phyloP scores from a whole-genome alignment of 2,329 filamentous ascomycete species.

The Xylariales sp. region DNA sequence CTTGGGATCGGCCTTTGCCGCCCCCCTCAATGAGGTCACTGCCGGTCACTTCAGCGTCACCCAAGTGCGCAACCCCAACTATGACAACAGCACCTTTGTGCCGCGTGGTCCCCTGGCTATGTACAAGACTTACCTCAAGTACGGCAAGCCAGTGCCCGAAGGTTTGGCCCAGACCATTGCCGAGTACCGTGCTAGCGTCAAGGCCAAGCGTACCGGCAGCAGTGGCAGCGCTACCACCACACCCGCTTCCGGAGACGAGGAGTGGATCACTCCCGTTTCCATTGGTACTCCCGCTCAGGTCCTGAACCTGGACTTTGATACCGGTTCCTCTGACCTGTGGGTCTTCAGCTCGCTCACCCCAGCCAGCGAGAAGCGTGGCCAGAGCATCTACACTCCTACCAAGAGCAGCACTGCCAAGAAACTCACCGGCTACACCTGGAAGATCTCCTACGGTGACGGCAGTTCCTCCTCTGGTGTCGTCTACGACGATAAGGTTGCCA shows the following conservation, averaged over 20 bases:
- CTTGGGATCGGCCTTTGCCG: constrained; percentile 18
- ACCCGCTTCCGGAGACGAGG: constrained; percentile 11
- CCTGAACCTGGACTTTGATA: no score
- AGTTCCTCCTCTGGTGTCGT: constrained; percentile 23
- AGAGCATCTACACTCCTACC: constrained; percentile 15
- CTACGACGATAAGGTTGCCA: constrained; percentile 17
- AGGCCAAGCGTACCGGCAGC: constrained; percentile 9
- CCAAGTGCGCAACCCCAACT: constrained; percentile 19
- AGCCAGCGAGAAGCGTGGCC: constrained; percentile 12
- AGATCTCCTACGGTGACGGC: constrained; percentile 19
- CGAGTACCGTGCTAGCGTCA: constrained; percentile 13
- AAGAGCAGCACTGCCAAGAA: constrained; percentile 14
- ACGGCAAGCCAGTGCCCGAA: constrained; percentile 18
- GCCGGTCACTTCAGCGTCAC: constrained; percentile 18
- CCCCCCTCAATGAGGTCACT: constrained; percentile 15
- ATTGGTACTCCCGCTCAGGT: constrained; percentile 20
- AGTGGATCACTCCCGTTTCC: constrained; percentile 17
- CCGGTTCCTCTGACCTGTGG: constrained; percentile 23
- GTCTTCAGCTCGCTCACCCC: constrained; percentile 17
- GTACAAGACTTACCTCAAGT: constrained; percentile 24
- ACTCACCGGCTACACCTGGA: constrained; percentile 13
- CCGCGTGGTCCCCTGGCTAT: constrained; percentile 18
- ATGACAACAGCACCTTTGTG: constrained; percentile 12
- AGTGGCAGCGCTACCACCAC: constrained; percentile 10
- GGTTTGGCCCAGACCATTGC: constrained; percentile 16